Percentiles rank a stretch among this genome's conserved stretches.
Evolutionary conservation across 108 stramenopile species (phyloP).

Genomic region (Nitzschia palea): DNA sequence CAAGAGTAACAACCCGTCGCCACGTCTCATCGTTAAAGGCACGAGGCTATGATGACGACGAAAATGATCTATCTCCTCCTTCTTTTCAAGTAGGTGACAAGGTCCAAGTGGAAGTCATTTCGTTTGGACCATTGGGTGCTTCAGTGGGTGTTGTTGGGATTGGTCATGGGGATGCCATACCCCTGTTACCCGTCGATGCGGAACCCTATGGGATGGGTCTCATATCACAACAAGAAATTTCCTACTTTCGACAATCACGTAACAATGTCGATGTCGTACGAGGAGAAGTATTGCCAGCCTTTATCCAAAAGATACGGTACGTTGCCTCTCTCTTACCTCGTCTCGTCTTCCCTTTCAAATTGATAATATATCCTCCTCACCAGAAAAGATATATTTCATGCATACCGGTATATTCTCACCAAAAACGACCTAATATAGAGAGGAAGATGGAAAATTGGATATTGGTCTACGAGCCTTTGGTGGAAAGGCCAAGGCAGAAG

Average conservation of each 20-base stretch:
- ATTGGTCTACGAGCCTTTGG: slow-evolving; percentile 67
- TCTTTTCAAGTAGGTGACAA: slow-evolving; percentile 7
- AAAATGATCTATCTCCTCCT: neutral
- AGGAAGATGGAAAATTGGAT: slow-evolving; percentile 65
- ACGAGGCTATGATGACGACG: too few species aligned
- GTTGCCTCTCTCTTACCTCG: too few species aligned
- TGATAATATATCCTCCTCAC: too few species aligned
- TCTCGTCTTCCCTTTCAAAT: too few species aligned
- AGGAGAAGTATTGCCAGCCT: slow-evolving; percentile 76
- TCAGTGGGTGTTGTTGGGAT: slow-evolving; percentile 63
- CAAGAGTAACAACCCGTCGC: too few species aligned
- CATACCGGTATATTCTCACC: too few species aligned
- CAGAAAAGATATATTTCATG: too few species aligned
- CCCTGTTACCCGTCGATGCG: slow-evolving; percentile 46
- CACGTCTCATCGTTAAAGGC: too few species aligned
- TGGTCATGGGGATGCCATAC: slow-evolving; percentile 44
- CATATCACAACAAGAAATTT: slow-evolving; percentile 74
- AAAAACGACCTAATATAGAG: too few species aligned
- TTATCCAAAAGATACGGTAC: slow-evolving; percentile 61
- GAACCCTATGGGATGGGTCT: slow-evolving; percentile 71
- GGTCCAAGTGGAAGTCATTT: slow-evolving; percentile 72
- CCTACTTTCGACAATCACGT: slow-evolving; percentile 67
- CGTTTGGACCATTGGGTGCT: slow-evolving; percentile 80
- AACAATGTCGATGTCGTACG: slow-evolving; percentile 70
- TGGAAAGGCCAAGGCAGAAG: slow-evolving; percentile 68